Conservation (phyloP, 306 rosid species). For the Biancaea sappan region DNA sequence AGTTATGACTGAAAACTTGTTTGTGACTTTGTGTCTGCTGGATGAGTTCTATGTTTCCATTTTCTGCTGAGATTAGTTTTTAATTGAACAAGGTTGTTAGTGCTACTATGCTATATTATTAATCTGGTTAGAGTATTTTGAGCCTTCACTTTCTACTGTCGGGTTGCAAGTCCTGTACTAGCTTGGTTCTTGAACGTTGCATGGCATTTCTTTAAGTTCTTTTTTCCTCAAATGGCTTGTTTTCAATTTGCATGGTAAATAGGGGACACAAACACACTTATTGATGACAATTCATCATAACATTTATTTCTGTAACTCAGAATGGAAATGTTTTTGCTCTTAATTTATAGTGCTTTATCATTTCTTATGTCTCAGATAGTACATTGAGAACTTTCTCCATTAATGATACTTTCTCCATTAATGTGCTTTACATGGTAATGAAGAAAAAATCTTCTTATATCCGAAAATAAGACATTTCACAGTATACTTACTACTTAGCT, state of each 20-base stretch:
- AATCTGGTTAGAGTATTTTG: neutral
- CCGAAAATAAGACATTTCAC: too few relatives aligned
- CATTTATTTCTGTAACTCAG: neutral
- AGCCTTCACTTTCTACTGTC: neutral
- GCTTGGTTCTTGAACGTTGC: conserved; percentile 1
- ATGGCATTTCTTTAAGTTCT: conserved; percentile 2
- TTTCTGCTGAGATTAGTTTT: neutral
- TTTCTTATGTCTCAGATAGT: too few relatives aligned
- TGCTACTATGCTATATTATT: conserved; percentile 1
- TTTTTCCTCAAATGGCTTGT: neutral
- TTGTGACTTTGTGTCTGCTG: neutral
- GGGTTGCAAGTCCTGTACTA: conserved; percentile 29
- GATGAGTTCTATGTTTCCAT: conserved; percentile 24
- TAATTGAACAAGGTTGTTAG: conserved; percentile 1
- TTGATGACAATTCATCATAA: too few relatives aligned
- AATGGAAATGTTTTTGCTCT: neutral
- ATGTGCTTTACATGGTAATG: neutral
- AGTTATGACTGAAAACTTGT: neutral
- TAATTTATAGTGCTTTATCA: neutral
- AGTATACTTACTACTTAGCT: too few relatives aligned
- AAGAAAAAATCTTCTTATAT: too few relatives aligned
- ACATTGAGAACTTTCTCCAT: neutral
- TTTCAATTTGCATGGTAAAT: conserved; percentile 25
- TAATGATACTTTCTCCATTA: neutral
- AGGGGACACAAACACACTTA: neutral